Evolutionary conservation across 169 alveolate species (phyloP), one percentile per base, ranked within the genome.

Genomic region (Sarcocystis neurona): DNA sequence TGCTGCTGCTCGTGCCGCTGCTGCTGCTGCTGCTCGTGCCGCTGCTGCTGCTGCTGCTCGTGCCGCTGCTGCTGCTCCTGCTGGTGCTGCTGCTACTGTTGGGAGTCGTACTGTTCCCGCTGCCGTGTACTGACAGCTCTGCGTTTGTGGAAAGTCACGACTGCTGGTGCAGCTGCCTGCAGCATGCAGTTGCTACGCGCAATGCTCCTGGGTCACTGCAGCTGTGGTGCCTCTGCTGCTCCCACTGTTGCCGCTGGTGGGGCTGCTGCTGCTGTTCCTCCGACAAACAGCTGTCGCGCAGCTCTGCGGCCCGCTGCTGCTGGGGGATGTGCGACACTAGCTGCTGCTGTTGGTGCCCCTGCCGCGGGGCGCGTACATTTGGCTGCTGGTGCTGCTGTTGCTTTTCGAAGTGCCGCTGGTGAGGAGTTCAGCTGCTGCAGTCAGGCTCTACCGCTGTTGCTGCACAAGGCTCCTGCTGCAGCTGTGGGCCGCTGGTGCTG

Each of bases 211-310:
- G 30, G 63, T 53, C 30, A 12, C 63, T 53, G 63, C 63, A 12
- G 63, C 63, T 53, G 63, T 20, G 10, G 63, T 20, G 63, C 20
- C 30, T 53, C 63, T 53, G 63, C 63, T 53, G 63, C 63, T 10
- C 10, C 30, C 10, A 20, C 30, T 12, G 63, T 43, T 39, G 85
- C 85, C 27, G 58, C 66, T 20, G 41, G 56, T 77, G 58, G 27
- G 43, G 85, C 85, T 77, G 85, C 66, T 72, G 85, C 32, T 41
- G 58, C 66, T 77, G 85, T 66, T 77, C 68, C 66, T 41, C 10
- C 30, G 20, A 66, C 44, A 15, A n/a, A n/a, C n/a, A n/a, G n/a
- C n/a, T n/a, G n/a, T n/a, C n/a, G n/a, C n/a, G n/a, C n/a, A n/a
- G n/a, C n/a, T n/a, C n/a, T n/a, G n/a, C n/a, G n/a, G n/a, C n/a